Evolutionary conservation across 73 alveolate genomes (phyloP).

Genomic region (Tetrahymena elliotti): DNA sequence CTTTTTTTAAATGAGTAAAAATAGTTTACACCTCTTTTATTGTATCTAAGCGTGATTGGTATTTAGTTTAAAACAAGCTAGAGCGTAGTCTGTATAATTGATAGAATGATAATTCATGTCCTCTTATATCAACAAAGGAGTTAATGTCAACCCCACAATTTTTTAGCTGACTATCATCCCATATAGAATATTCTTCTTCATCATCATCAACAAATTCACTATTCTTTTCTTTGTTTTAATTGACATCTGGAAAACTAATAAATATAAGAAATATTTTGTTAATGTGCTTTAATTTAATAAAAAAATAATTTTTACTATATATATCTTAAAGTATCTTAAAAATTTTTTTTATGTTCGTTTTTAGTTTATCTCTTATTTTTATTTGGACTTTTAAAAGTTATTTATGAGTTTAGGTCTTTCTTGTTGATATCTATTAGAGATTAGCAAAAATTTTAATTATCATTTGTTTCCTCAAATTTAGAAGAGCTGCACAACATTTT

Average conservation of each 20-base stretch:
- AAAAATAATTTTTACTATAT: too few species aligned
- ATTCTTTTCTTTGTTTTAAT: not conserved
- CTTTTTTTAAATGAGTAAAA: not conserved
- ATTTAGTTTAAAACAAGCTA: not conserved
- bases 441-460: too few species aligned
- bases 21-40: not conserved
- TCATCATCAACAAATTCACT: not conserved
- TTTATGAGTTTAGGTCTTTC: too few species aligned
- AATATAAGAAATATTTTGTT: too few species aligned
- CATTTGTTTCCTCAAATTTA: too few species aligned
- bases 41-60: not conserved
- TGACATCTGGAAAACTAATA: not conserved
- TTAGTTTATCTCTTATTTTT: too few species aligned
- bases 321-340: too few species aligned
- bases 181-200: not conserved
- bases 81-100: not conserved
- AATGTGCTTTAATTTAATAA: too few species aligned
- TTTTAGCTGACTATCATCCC: not conserved
- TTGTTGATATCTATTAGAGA: too few species aligned
- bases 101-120: not conserved
- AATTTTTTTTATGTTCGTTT: too few species aligned
- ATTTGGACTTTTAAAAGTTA: too few species aligned
- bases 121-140: not conserved
- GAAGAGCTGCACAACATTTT: too few species aligned
- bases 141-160: not conserved